phyloP scores from a whole-genome alignment of 352 stramenopile species.

The Pythium pyrilobum region DNA sequence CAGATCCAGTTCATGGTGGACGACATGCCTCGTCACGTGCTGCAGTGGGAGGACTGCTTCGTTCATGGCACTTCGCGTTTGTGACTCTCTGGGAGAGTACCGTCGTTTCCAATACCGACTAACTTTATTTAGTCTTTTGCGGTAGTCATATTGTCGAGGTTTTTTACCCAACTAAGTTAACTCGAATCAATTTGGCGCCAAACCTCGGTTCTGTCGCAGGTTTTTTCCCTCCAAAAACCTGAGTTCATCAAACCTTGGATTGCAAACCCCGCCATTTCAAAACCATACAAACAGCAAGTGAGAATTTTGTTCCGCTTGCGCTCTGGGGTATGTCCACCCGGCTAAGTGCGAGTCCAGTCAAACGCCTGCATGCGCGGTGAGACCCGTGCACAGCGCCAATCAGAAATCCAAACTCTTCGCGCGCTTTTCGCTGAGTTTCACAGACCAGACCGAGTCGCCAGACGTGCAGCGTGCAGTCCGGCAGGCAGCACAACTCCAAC shows the following conservation, averaged over 20 bases:
- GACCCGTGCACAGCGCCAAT: constrained; percentile 13
- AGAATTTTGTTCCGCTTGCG: not conserved
- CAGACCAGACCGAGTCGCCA: not conserved
- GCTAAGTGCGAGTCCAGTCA: constrained; percentile 10
- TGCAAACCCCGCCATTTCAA: constrained; percentile 4
- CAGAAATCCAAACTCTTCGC: constrained; percentile 9
- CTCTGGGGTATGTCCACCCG: constrained; percentile 15
- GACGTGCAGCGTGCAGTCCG: constrained; percentile 2
- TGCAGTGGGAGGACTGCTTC: constrained; percentile 20
- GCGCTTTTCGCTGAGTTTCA: constrained; percentile 14
- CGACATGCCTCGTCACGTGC: constrained; percentile 10
- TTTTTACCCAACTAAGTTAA: constrained; percentile 16
- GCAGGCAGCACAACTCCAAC: constrained; percentile 8
- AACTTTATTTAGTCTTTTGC: constrained; percentile 11
- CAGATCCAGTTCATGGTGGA: constrained; percentile 7
- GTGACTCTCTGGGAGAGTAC: not conserved
- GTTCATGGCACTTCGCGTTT: constrained; percentile 3
- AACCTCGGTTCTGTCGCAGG: not conserved
- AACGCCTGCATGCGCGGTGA: not conserved
- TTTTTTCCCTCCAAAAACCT: constrained; percentile 15
- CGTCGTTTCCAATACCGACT: not conserved
- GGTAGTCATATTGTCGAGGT: not conserved
- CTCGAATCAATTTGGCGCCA: not conserved
- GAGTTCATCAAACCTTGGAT: constrained; percentile 1
- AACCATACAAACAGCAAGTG: constrained; percentile 10